A percentile compares a stretch with the other conserved stretches of the same genome.
These are phyloP conservation scores for Oehlia diaphana DNA, from an alignment of 192 early-diverging fungal species.

Conservation along the genomic window DNA sequence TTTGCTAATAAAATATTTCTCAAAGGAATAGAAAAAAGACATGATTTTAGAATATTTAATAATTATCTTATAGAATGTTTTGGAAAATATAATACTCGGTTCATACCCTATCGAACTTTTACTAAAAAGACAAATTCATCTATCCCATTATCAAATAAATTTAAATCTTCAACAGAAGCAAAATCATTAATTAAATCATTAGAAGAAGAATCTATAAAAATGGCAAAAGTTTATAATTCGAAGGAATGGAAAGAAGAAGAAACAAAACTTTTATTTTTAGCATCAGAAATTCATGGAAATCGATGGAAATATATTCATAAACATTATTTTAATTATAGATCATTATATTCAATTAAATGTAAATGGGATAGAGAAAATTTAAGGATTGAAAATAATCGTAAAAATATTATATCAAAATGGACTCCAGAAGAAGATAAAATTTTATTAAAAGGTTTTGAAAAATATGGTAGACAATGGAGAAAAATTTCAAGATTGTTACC, in stretches of 20 bases:
- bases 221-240: neutral
- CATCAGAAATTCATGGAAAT: neutral
- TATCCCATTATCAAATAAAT: neutral
- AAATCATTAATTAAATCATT: neutral
- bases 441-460: neutral
- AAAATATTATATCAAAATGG: neutral
- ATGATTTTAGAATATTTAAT: neutral
- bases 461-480: neutral
- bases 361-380: neutral
- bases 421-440: neutral
- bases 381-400: neutral
- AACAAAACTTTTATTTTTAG: neutral
- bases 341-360: neutral
- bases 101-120: neutral
- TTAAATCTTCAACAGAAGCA: too few species aligned
- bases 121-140: neutral
- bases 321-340: neutral
- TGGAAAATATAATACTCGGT: neutral
- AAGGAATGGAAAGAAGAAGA: neutral
- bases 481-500: neutral
- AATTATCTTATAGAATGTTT: neutral
- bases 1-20: neutral
- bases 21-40: neutral
- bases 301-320: neutral
- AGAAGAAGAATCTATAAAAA: neutral